Evolutionary conservation across 805 yeast genomes (phyloP).

Genomic region (Lachancea waltii): DNA sequence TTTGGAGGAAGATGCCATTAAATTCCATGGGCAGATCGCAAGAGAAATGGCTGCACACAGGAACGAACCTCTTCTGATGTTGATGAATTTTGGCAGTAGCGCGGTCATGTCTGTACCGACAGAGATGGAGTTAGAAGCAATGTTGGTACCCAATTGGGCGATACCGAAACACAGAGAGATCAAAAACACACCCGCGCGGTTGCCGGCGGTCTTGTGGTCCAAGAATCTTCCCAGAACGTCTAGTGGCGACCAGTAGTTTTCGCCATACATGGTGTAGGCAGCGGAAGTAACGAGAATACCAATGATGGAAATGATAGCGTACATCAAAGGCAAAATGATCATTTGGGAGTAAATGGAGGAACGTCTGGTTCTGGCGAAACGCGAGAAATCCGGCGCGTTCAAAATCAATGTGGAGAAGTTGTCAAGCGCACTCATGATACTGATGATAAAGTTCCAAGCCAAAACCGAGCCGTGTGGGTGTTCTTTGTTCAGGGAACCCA

Average conservation of each 20-base stretch:
- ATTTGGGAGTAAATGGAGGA: conserved; percentile 46
- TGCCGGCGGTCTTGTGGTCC: conserved; percentile 38
- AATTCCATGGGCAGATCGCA: conserved; percentile 75
- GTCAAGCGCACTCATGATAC: conserved; percentile 68
- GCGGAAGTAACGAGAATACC: conserved; percentile 78
- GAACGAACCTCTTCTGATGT: conserved; percentile 55
- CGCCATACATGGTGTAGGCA: conserved; percentile 38
- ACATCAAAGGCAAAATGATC: conserved; percentile 60
- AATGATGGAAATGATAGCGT: conserved; percentile 68
- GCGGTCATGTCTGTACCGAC: conserved; percentile 54
- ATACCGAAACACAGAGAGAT: conserved; percentile 57
- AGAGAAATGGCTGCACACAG: conserved; percentile 63
- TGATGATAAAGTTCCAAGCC: conserved; percentile 76
- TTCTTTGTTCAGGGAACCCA: conserved; percentile 21
- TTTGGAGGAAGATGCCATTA: conserved; percentile 53
- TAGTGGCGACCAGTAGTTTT: conserved; percentile 41
- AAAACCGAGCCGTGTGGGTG: conserved; percentile 28
- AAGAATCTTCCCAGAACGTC: conserved; percentile 52
- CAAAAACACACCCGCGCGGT: conserved; percentile 67
- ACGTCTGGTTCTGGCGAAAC: conserved; percentile 54
- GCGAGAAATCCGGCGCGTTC: conserved; percentile 78
- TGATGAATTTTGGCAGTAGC: conserved; percentile 50
- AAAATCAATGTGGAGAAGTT: conserved; percentile 75
- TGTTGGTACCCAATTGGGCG: conserved; percentile 73
- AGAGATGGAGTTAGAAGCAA: conserved; percentile 58